Evolutionary conservation across 2,329 filamentous ascomycete genomes (phyloP), one percentile per base, ranked within the genome.

Genomic region (Pezizomycotina sp.): DNA sequence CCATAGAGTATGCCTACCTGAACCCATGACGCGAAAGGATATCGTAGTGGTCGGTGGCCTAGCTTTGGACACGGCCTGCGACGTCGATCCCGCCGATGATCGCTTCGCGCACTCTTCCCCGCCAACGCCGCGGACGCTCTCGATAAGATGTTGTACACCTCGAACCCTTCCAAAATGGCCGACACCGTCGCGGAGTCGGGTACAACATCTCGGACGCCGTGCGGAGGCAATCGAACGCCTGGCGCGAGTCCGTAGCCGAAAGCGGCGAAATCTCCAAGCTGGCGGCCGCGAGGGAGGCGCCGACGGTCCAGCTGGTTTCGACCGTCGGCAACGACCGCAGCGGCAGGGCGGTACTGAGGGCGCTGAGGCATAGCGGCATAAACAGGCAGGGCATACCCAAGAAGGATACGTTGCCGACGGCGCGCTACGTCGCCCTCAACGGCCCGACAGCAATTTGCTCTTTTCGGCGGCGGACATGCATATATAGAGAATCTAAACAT

Each of bases 391-490:
- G 70, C 25, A 69, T 93, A 32, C 66, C 68, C 43, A 64, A 27
- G 60, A 50, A 61, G 42, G 59, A 56, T 2, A 64, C 66, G 1
- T 65, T 64, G 20, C 68, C 78, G 37, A 95, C 86, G 2, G 82
- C 84, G 1, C 83, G 93, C 55, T 95, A 95, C 55, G 70, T 95
- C 3, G 78, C 86, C 10, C 64, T 95, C 47, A 98, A 95, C 54
- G 79, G 91, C 52, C 64, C 1, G 71, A 76, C 42, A 91, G 83
- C 56, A 77, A 84, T 46, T 69, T 98, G 2, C 66, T 84, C n/a
- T 59, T 93, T 45, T 86, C 83, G 28, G 92, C 93, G 81, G 84
- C 86, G 4, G 89, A 95, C 54, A 93, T 95, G 83, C 69, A 65
- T 36, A 86, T 92, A 69, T 92, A 24, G 45, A 46, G 34, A 23